Conservation (phyloP, 768 basidiomycete genomes). For the Dacryopinax spathularia region DNA sequence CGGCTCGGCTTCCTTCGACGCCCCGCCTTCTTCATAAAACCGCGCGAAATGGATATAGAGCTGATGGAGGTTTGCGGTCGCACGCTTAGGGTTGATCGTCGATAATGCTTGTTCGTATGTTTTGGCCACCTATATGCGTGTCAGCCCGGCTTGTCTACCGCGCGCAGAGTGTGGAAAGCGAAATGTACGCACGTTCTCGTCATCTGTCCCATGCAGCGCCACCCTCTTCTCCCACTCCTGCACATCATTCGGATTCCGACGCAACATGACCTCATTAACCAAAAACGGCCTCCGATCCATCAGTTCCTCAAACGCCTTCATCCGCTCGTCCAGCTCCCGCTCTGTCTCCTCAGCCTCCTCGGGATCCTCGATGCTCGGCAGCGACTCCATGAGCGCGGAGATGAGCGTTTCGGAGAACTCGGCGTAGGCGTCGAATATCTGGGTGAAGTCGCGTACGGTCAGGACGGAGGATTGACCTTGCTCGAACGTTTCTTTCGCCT, state of each 20-base stretch:
- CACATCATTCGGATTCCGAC: constrained; percentile 93
- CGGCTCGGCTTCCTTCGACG: constrained; percentile 56
- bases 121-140: constrained; percentile 54
- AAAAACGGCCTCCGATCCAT: constrained; percentile 94
- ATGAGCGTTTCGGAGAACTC: constrained; percentile 87
- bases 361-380: constrained; percentile 66
- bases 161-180: constrained; percentile 1
- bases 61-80: constrained; percentile 78
- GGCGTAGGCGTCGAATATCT: constrained; percentile 92
- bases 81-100: constrained; percentile 75
- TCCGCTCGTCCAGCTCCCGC: constrained; percentile 66
- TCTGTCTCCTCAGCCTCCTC: constrained; percentile 66
- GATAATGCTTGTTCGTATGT: constrained; percentile 84
- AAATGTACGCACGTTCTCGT: constrained; percentile 56
- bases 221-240: constrained; percentile 99
- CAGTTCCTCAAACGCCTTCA: constrained; percentile 85
- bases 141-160: background rate
- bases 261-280: constrained; percentile 83
- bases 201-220: constrained; percentile 82
- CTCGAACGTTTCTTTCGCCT: constrained; percentile 79
- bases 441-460: constrained; percentile 92
- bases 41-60: constrained; percentile 91
- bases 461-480: constrained; percentile 67
- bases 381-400: constrained; percentile 71
- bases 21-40: constrained; percentile 94